A percentile compares a stretch with the other conserved stretches of the same genome.
These are phyloP conservation scores for Loxodes magnus DNA, from an alignment of 73 alveolate genomes.

Conservation along the genomic window DNA sequence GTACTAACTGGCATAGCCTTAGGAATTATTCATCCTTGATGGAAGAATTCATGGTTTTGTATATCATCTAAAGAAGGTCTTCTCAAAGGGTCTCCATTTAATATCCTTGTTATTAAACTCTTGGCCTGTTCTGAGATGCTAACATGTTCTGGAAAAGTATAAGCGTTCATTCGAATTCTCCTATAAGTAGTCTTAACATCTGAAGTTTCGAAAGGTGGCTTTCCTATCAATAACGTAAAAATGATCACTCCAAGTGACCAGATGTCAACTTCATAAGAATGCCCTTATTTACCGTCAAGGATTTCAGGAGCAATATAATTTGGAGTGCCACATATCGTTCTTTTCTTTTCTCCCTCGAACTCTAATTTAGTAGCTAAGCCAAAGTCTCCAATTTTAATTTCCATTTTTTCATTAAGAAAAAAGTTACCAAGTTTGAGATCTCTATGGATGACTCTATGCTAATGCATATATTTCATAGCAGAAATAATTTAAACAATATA, in stretches of 20 bases:
- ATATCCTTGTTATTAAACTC: constrained; percentile 58
- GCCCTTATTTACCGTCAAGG: constrained; percentile 84
- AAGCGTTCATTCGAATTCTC: constrained; percentile 71
- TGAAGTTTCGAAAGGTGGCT: constrained; percentile 93
- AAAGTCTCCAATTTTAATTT: constrained; percentile 95
- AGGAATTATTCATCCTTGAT: constrained; percentile 73
- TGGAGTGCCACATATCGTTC: constrained; percentile 98
- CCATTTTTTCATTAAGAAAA: constrained; percentile 92
- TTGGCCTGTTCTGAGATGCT: constrained; percentile 78
- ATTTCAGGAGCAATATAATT: constrained; percentile 97
- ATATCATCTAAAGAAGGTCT: constrained; percentile 88
- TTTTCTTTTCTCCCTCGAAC: constrained; percentile 93
- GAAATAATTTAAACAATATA: constrained; percentile 69
- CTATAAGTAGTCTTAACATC: constrained; percentile 84
- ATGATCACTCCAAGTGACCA: constrained; percentile 96
- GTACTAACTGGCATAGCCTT: constrained; percentile 85
- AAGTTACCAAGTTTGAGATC: constrained; percentile 93
- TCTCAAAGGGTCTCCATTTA: constrained; percentile 76
- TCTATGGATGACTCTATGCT: constrained; percentile 88
- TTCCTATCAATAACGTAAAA: constrained; percentile 89
- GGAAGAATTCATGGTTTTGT: constrained; percentile 74
- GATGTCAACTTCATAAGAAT: constrained; percentile 94
- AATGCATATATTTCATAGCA: constrained; percentile 88
- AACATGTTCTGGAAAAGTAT: constrained; percentile 85
- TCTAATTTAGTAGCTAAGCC: constrained; percentile 97